Evolutionary conservation across 225 moss, liverwort and hornwort species (phyloP).

Genomic region (Physcomitrium patens): DNA sequence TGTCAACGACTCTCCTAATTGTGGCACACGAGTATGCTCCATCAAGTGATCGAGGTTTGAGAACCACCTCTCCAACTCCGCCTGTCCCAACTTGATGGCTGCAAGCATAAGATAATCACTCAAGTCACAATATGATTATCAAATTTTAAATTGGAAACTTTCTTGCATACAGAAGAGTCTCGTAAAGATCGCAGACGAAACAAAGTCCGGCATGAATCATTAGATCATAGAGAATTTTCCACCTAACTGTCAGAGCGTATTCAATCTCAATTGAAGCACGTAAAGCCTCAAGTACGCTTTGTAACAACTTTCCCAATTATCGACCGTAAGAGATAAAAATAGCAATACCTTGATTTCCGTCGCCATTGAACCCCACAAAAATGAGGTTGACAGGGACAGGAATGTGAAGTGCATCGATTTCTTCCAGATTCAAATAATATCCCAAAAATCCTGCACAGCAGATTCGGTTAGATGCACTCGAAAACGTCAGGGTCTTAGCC

Average conservation of each 20-base stretch:
- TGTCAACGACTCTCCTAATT: conserved; percentile 89
- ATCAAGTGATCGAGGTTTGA: conserved; percentile 82
- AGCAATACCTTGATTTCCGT: conserved; percentile 76
- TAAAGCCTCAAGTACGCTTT: conserved; percentile 2
- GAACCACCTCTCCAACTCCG: conserved; percentile 91
- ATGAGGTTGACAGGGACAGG: conserved; percentile 93
- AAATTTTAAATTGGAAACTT: not conserved
- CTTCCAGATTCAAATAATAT: conserved; percentile 66
- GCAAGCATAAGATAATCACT: conserved; percentile 16
- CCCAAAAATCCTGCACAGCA: conserved; percentile 65
- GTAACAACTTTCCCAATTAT: not conserved
- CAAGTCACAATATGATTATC: conserved; percentile 7
- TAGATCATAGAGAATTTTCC: conserved; percentile 16
- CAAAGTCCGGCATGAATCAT: not conserved
- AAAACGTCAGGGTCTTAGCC: not conserved
- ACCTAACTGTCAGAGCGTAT: not conserved
- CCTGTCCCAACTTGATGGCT: conserved; percentile 80
- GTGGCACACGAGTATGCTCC: conserved; percentile 95
- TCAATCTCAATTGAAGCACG: conserved; percentile 9
- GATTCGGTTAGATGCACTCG: conserved; percentile 26
- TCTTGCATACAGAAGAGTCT: not conserved
- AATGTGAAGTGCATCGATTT: conserved; percentile 83
- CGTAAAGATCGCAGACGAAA: conserved; percentile 1
- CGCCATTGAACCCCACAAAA: conserved; percentile 89
- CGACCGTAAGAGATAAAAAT: not conserved